Percentiles rank a stretch among this genome's conserved stretches.
Evolutionary conservation across 441 rosid species (phyloP).

Genomic region (Adansonia rubrostipa): DNA sequence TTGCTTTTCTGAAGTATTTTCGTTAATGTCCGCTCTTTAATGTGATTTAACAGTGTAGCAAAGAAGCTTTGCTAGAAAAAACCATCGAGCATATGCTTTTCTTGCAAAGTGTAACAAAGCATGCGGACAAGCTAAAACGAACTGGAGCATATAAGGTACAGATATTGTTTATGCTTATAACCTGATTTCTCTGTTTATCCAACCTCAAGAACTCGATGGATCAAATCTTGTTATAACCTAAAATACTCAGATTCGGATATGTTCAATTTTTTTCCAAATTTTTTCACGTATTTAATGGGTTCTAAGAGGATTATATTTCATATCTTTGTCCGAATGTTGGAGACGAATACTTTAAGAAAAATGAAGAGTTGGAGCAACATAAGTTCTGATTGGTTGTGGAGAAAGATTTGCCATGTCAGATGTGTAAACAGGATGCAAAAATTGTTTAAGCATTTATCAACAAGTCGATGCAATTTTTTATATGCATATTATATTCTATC

Average conservation of each 20-base stretch:
- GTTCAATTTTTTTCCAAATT: too few relatives aligned
- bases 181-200: constrained; percentile 14
- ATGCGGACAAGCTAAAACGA: constrained; percentile 86
- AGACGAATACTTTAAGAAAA: too few relatives aligned
- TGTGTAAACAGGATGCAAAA: neutral
- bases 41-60: constrained; percentile 75
- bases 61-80: constrained; percentile 84
- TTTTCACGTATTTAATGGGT: too few relatives aligned
- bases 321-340: too few relatives aligned
- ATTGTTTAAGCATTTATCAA: neutral
- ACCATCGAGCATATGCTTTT: constrained; percentile 97
- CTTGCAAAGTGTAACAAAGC: constrained; percentile 90
- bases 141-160: constrained; percentile 81
- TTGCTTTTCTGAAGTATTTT: constrained; percentile 18
- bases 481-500: neutral
- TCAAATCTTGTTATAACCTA: neutral
- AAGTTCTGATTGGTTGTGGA: too few relatives aligned
- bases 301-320: too few relatives aligned
- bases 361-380: too few relatives aligned
- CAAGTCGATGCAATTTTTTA: neutral
- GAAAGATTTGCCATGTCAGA: neutral
- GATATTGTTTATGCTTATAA: neutral
- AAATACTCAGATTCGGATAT: too few relatives aligned
- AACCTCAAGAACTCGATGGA: neutral
- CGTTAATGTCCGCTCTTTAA: constrained; percentile 13